A percentile compares a stretch with the other conserved stretches of the same genome.
These are phyloP conservation scores for Begonia peltatifolia DNA, from an alignment of 306 rosid species.

Conservation along the genomic window DNA sequence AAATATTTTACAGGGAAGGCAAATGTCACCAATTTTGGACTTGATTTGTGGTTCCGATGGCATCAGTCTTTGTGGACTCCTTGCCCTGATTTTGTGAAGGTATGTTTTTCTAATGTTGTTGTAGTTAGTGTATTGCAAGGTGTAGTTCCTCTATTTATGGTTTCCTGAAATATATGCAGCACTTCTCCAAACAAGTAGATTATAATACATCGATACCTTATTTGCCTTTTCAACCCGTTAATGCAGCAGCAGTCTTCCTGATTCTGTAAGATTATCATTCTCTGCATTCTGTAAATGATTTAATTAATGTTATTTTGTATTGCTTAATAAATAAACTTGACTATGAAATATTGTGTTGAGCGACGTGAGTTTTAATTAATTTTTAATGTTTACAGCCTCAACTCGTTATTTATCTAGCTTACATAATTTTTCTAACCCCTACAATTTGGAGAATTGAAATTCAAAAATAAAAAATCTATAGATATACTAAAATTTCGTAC, in stretches of 20 bases:
- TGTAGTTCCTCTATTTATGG: neutral
- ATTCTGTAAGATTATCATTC: slow-evolving; percentile 41
- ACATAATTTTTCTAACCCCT: too few relatives aligned
- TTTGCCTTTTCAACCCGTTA: slow-evolving; percentile 48
- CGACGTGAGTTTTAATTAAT: too few relatives aligned
- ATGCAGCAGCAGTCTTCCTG: slow-evolving; percentile 51
- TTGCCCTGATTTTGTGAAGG: slow-evolving; percentile 41
- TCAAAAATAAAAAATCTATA: too few relatives aligned
- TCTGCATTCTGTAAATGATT: too few relatives aligned
- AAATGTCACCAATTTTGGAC: slow-evolving; percentile 45
- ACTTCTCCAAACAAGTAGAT: slow-evolving; percentile 33
- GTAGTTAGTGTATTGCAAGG: neutral
- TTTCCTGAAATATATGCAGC: slow-evolving; percentile 18
- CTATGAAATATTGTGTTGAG: too few relatives aligned
- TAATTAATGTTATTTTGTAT: too few relatives aligned
- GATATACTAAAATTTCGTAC: too few relatives aligned
- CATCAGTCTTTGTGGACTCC: slow-evolving; percentile 75
- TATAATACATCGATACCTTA: slow-evolving; percentile 31
- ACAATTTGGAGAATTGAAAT: too few relatives aligned
- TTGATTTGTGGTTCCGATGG: slow-evolving; percentile 91
- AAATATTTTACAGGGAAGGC: slow-evolving; percentile 24
- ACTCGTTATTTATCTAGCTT: too few relatives aligned
- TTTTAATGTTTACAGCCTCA: too few relatives aligned
- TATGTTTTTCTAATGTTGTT: slow-evolving; percentile 2
- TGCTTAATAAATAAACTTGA: too few relatives aligned